phyloP scores from a whole-genome alignment of 495 filamentous ascomycete species.

The Parathielavia hyrcaniae region DNA sequence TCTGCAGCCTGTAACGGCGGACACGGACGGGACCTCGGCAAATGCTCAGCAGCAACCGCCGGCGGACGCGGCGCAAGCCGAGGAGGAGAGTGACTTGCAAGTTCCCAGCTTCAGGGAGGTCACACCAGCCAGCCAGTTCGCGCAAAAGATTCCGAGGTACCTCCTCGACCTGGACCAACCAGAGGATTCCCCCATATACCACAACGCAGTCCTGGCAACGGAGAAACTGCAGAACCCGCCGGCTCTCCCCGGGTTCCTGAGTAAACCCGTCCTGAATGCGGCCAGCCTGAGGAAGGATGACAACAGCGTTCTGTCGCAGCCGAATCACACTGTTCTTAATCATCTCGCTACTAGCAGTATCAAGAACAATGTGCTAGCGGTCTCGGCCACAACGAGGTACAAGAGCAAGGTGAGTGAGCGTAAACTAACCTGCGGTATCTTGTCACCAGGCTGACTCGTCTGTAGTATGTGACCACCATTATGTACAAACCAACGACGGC shows the following conservation, averaged over 20 bases:
- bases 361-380: conserved; percentile 91
- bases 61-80: conserved; percentile 28
- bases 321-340: conserved; percentile 94
- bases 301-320: conserved; percentile 89
- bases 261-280: conserved; percentile 90
- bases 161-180: conserved; percentile 77
- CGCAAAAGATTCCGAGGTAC: conserved; percentile 69
- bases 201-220: conserved; percentile 60
- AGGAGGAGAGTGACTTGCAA: conserved; percentile 39
- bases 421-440: neutral
- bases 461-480: conserved; percentile 92
- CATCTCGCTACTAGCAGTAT: conserved; percentile 98
- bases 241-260: conserved; percentile 80
- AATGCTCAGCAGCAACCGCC: conserved; percentile 29
- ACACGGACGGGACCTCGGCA: conserved; percentile 13
- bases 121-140: conserved; percentile 46
- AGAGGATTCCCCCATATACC: conserved; percentile 65
- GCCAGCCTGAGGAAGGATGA: conserved; percentile 92
- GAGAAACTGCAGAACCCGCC: conserved; percentile 76
- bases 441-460: conserved; percentile 11
- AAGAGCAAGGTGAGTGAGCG: conserved; percentile 69
- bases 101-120: conserved; percentile 38
- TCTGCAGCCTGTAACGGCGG: conserved; percentile 19
- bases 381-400: conserved; percentile 93
- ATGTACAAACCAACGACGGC: conserved; percentile 81